Evolutionary conservation across 371 early-diverging fungal species (phyloP), one percentile per base, ranked within the genome.

Genomic region (Rhizoclosmatium hyalinum): DNA sequence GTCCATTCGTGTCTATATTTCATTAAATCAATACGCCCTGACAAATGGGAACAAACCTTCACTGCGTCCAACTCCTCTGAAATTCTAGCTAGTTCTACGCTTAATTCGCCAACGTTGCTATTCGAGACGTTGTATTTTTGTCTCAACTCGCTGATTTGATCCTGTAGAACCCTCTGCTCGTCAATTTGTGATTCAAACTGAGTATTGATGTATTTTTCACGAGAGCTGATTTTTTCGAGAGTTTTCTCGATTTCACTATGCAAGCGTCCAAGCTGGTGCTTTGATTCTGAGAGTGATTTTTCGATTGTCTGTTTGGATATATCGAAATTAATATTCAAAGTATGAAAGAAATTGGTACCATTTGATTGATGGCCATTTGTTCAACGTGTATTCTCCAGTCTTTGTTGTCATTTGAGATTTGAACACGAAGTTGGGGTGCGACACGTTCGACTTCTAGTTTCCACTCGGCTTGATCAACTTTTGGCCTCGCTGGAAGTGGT

Each of bases 151-250:
- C 83, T 81, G n/a, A 80, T 46, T 63, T 81, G 79, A 46, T 85
- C 84, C 54, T 84, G 83, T 1, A 87, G 70, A 2, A 74, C 72
- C 4, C 85, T 66, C 72, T 82, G 79, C 60, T 83, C 82, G 14
- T 85, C 85, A 65, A 81, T 83, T 75, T 84, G 81, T 4, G 80
- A 10, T 57, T 84, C 87, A 73, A 88, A 85, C 72, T 88, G 88
- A 14, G 83, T 78, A 72, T 88, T 88, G 78, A 88, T 84, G 77
- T 87, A 87, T 73, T 83, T 84, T 73, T 88, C 88, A 24, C 88
- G 80, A 21, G 81, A 84, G 6, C 77, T 64, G 8, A 88, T 84
- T 70, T 88, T 85, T 62, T 88, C 88, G 17, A 88, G 78, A 1
- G 81, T 84, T 71, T 81, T 76, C 39, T 84, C 83, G 42, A 88